These are phyloP conservation scores for Paramecium tetraurelia DNA, from an alignment of 73 alveolate species.

Conservation along the genomic window DNA sequence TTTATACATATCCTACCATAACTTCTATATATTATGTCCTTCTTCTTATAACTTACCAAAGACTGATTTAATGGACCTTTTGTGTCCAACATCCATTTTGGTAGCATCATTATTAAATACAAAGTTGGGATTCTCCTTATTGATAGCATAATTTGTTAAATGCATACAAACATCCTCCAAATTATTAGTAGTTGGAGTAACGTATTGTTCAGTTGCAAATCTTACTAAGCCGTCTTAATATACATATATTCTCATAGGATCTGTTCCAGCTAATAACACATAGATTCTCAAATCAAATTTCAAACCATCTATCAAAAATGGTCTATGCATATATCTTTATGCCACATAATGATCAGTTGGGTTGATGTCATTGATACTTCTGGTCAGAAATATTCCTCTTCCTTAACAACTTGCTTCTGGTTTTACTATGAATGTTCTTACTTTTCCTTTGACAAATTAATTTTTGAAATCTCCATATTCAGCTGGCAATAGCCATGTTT, in stretches of 20 bases:
- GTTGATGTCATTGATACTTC: slow-evolving; percentile 80
- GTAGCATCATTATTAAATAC: slow-evolving; percentile 66
- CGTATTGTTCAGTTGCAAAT: slow-evolving; percentile 87
- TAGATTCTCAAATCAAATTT: slow-evolving; percentile 94
- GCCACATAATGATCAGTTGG: slow-evolving; percentile 88
- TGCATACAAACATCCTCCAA: slow-evolving; percentile 78
- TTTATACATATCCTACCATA: slow-evolving; percentile 65
- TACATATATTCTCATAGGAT: slow-evolving; percentile 88
- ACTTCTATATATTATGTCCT: slow-evolving; percentile 63
- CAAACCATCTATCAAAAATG: slow-evolving; percentile 90
- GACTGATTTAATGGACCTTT: slow-evolving; percentile 66
- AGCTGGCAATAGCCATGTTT: slow-evolving; percentile 85
- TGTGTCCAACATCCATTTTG: slow-evolving; percentile 76
- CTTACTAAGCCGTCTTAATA: slow-evolving; percentile 93
- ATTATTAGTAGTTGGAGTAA: slow-evolving; percentile 64
- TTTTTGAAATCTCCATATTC: slow-evolving; percentile 65
- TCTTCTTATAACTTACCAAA: slow-evolving; percentile 55
- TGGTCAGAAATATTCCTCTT: slow-evolving; percentile 91
- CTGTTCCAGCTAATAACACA: slow-evolving; percentile 83
- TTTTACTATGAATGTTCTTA: slow-evolving; percentile 82
- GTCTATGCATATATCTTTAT: slow-evolving; percentile 86
- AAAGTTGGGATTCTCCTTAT: slow-evolving; percentile 74
- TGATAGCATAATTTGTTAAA: slow-evolving; percentile 90
- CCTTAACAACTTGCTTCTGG: slow-evolving; percentile 95
- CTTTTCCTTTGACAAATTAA: slow-evolving; percentile 57